Base-by-base conservation (phyloP, 1,139 yeast genomes). In the Blastobotrys serpentis region DNA sequence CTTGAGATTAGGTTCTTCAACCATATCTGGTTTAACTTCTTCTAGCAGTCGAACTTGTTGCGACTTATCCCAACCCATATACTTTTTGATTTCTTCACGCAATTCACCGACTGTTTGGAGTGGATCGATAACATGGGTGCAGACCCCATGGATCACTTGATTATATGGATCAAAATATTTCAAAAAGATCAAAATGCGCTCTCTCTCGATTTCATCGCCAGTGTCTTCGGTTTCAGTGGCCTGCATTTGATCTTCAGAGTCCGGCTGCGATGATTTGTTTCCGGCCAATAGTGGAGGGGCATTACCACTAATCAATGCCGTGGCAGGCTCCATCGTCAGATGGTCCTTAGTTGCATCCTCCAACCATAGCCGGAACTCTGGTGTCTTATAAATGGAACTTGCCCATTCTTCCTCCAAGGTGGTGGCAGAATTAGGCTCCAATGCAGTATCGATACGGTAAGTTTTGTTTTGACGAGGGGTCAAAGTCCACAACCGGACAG, bases 401-500 rank as follows among this genome's bases (percentile, higher is more conserved):
- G 69, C 66, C 51, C 76, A 74, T 2, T 78, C 70, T 40, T 75
- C 74, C 41, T 75, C 76, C 25, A 78, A 56, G 0, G 77, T 65
- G 22, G 70, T 69, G 2, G 67, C 71, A 1, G 63, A 55, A 13
- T 57, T 58, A n/a, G 61, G 56, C 4, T 75, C 72, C 13, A 86
- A 63, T 2, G 76, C 77, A 3, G 71, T 61, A 52, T 81, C 84
- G 1, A 86, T 78, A 56, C 97, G 75, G 47, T 79, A 71, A 0
- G 97, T 86, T 53, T 78, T 79, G 63, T 88, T 88, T 57, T 84
- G 80, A 51, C 97, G 77, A 58, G 79, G 81, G 22, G 77, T 79
- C 68, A 87, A 74, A 11, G 77, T 69, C 79, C 94, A 79, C 53
- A 86, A 75, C 50, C 86, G 74, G 43, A 84, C 75, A 33, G 62